These are phyloP conservation scores for Caloboletus inedulis DNA, from an alignment of 1,284 basidiomycete genomes.

Conservation along the genomic window DNA sequence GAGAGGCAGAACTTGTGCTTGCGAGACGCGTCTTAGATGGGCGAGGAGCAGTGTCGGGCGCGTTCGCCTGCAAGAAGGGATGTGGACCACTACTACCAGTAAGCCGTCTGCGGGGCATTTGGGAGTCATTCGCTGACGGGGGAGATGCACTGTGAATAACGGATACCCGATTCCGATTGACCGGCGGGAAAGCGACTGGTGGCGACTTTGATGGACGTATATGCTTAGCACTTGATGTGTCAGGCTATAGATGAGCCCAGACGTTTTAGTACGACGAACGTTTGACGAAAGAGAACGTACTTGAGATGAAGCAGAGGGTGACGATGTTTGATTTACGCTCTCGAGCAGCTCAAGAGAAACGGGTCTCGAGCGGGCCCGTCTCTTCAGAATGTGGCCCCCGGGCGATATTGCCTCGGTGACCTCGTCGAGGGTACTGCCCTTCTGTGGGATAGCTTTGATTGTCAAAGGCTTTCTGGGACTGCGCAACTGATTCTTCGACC, in stretches of 20 bases:
- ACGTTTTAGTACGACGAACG: slow-evolving; percentile 1
- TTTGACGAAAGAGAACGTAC: slow-evolving; percentile 33
- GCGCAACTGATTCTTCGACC: slow-evolving; percentile 26
- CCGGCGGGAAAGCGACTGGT: slow-evolving; percentile 34
- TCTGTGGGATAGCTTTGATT: slow-evolving; percentile 36
- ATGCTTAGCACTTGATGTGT: slow-evolving; percentile 17
- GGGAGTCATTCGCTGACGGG: slow-evolving; percentile 41
- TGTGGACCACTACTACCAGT: slow-evolving; percentile 32
- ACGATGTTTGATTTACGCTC: slow-evolving; percentile 41
- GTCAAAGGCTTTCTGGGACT: slow-evolving; percentile 27
- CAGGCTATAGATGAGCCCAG: slow-evolving; percentile 17
- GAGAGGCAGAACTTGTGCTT: slow-evolving; percentile 56
- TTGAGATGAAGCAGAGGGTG: slow-evolving; percentile 38
- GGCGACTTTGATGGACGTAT: slow-evolving; percentile 17
- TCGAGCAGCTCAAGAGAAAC: slow-evolving; percentile 63
- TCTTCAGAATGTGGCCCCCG: slow-evolving; percentile 67
- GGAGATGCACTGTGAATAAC: slow-evolving; percentile 18
- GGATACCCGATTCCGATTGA: slow-evolving; percentile 25
- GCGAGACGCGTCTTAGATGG: slow-evolving; percentile 36
- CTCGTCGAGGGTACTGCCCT: slow-evolving; percentile 42
- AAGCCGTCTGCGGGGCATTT: slow-evolving; percentile 47
- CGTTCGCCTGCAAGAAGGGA: slow-evolving; percentile 18
- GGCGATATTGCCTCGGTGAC: slow-evolving; percentile 69
- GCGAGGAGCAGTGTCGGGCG: slow-evolving; percentile 28
- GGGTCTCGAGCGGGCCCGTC: slow-evolving; percentile 65